Percentiles rank a stretch among this genome's conserved stretches.
Evolutionary conservation across 441 rosid species (phyloP).

Genomic region (Syzygium malaccense): DNA sequence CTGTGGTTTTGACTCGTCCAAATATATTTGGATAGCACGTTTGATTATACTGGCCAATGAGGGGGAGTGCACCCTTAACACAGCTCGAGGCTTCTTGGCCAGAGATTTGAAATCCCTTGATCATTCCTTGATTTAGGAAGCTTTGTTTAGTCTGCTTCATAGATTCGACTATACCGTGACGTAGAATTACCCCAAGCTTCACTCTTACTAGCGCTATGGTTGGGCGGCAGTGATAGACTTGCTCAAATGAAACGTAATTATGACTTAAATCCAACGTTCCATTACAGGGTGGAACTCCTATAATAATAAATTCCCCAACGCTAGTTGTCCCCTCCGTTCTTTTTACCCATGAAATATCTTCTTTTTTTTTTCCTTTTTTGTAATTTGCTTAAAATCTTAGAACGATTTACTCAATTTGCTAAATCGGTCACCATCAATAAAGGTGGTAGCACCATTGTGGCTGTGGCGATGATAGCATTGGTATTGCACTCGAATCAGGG

Average conservation of each 20-base stretch:
- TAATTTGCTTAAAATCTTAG: too few relatives aligned
- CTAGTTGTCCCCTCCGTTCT: not conserved
- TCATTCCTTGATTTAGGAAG: not conserved
- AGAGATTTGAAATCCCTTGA: not conserved
- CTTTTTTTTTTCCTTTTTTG: not conserved
- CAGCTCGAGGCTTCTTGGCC: not conserved
- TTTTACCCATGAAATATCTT: not conserved
- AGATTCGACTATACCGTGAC: too few relatives aligned
- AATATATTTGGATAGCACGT: not conserved
- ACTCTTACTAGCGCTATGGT: fast-evolving
- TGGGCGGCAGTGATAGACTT: too few relatives aligned
- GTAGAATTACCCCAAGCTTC: not conserved
- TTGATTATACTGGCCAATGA: not conserved
- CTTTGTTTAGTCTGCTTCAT: not conserved
- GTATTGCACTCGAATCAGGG: too few relatives aligned
- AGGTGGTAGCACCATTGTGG: too few relatives aligned
- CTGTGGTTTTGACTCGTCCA: not conserved
- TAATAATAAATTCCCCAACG: not conserved
- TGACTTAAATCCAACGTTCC: too few relatives aligned
- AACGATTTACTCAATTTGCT: too few relatives aligned
- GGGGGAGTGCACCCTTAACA: not conserved
- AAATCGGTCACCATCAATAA: too few relatives aligned
- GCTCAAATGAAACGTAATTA: too few relatives aligned
- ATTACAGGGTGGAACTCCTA: fast-evolving
- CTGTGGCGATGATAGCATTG: too few relatives aligned